Percentiles rank a stretch among this genome's conserved stretches.
Conservation (phyloP, 2,329 filamentous ascomycete genomes). For the Colletotrichum aenigma region DNA sequence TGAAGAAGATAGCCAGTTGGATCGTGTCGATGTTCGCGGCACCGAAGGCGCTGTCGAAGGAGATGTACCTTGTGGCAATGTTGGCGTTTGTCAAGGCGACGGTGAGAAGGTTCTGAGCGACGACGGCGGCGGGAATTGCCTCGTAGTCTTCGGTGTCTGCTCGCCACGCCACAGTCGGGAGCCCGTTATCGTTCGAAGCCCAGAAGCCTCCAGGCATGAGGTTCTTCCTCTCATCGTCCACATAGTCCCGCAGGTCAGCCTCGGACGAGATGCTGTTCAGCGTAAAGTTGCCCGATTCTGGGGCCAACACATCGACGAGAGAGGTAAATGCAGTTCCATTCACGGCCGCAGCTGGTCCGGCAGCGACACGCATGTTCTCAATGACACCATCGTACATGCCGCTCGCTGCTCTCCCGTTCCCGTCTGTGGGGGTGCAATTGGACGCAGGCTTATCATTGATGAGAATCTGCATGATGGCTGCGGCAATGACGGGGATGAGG, state of each 20-base stretch:
- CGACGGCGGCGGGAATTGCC: constrained; percentile 58
- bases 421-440: constrained; percentile 56
- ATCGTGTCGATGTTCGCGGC: constrained; percentile 70
- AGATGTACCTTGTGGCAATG: constrained; percentile 74
- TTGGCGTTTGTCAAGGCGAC: constrained; percentile 68
- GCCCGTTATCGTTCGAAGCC: constrained; percentile 64
- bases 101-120: constrained; percentile 70
- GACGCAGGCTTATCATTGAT: constrained; percentile 59
- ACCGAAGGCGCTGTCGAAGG: constrained; percentile 75
- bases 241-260: constrained; percentile 69
- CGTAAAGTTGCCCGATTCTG: constrained; percentile 8
- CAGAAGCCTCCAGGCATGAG: constrained; percentile 81
- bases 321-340: not conserved
- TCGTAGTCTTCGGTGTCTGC: constrained; percentile 49
- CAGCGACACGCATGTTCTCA: constrained; percentile 22
- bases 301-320: constrained; percentile 16
- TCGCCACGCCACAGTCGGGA: constrained; percentile 73
- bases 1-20: constrained; percentile 84
- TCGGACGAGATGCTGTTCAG: constrained; percentile 51
- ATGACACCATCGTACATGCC: constrained; percentile 42
- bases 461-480: constrained; percentile 79
- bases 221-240: constrained; percentile 66
- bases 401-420: constrained; percentile 43
- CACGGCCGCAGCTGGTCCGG: constrained; percentile 26
- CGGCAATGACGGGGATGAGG: constrained; percentile 78